Percentiles rank a stretch among this genome's conserved stretches.
phyloP scores from a whole-genome alignment of 2,329 filamentous ascomycete genomes.

The Conoideocrella luteorostrata region DNA sequence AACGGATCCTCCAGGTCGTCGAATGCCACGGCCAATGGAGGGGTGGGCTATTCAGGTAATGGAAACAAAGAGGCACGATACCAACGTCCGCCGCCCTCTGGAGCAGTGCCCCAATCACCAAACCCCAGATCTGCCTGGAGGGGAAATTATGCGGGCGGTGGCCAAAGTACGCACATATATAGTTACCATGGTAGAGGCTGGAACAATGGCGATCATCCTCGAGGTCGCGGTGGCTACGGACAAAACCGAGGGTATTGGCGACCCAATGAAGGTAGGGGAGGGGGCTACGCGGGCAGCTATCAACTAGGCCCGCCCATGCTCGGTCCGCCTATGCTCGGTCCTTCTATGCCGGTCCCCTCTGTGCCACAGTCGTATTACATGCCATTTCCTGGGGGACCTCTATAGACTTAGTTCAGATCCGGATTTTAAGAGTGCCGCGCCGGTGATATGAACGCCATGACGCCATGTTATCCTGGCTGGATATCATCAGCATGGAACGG shows the following conservation, averaged over 20 bases:
- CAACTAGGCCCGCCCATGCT: too few species aligned
- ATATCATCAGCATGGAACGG: too few species aligned
- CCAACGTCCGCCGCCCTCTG: background rate
- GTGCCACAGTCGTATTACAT: too few species aligned
- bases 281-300: background rate
- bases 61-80: background rate
- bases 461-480: too few species aligned
- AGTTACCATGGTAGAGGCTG: slow-evolving; percentile 5
- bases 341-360: too few species aligned
- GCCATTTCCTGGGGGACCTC: too few species aligned
- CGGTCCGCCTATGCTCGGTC: too few species aligned
- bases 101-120: background rate
- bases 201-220: slow-evolving; percentile 9
- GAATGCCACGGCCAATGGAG: background rate
- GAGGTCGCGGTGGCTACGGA: slow-evolving; percentile 14
- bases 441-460: too few species aligned
- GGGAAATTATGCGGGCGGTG: slow-evolving; percentile 2
- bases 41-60: too few species aligned
- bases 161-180: background rate
- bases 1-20: slow-evolving; percentile 4
- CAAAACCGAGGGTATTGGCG: slow-evolving; percentile 7
- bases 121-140: background rate
- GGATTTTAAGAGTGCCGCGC: too few species aligned
- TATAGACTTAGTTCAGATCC: too few species aligned
- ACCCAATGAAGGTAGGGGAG: slow-evolving; percentile 1